Evolutionary conservation across 2,329 filamentous ascomycete species (phyloP).

Genomic region (Alternaria tenuissima): DNA sequence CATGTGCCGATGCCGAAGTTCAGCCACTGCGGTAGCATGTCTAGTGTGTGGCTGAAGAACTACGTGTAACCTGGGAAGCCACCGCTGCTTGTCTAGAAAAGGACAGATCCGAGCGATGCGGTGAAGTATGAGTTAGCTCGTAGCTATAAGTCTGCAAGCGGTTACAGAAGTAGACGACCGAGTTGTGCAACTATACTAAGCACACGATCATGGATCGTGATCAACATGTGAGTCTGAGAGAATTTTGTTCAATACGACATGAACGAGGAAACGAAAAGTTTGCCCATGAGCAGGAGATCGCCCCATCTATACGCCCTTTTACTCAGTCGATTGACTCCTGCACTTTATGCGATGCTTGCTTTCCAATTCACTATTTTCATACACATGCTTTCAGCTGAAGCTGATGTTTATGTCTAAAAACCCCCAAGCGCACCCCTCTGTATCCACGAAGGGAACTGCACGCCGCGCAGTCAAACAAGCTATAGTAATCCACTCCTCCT

Average conservation of each 20-base stretch:
- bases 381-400: not conserved
- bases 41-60: slow-evolving; percentile 2
- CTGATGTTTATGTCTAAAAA: not conserved
- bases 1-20: slow-evolving; percentile 2
- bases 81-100: not conserved
- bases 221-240: not conserved
- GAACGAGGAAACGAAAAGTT: not conserved
- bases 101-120: not conserved
- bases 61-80: not conserved
- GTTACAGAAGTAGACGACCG: not conserved
- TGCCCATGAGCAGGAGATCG: not conserved
- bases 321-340: not conserved
- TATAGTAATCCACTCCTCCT: not conserved
- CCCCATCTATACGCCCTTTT: not conserved
- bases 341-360: not conserved
- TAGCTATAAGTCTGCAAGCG: not conserved
- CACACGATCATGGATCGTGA: not conserved
- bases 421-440: not conserved
- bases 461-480: not conserved
- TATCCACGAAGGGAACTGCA: not conserved
- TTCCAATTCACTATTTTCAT: not conserved
- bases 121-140: not conserved
- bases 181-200: not conserved
- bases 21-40: not conserved
- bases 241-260: not conserved